Conservation (phyloP, 2,329 filamentous ascomycete genomes). For the Paraphoma chrysanthemicola region DNA sequence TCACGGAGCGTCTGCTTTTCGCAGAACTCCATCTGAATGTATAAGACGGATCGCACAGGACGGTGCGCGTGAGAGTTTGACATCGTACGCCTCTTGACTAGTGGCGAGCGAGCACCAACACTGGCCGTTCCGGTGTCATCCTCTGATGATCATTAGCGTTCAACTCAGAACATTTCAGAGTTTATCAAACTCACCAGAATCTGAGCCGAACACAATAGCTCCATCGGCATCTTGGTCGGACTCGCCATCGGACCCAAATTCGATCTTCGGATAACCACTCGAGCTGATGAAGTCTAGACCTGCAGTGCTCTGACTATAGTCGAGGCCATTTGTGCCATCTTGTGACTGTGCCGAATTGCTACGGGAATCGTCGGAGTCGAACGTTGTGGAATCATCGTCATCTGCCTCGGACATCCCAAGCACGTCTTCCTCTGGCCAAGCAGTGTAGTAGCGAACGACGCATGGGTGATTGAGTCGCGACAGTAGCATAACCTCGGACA, state of each 20-base stretch:
- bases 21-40: constrained; percentile 99
- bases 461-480: constrained; percentile 92
- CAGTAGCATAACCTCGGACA: constrained; percentile 85
- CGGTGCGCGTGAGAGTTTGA: constrained; percentile 57
- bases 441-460: constrained; percentile 89
- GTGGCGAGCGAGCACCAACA: constrained; percentile 42
- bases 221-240: constrained; percentile 46
- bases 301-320: constrained; percentile 76
- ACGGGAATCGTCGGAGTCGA: constrained; percentile 35
- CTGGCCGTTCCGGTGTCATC: constrained; percentile 53
- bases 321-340: constrained; percentile 48
- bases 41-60: constrained; percentile 75
- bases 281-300: constrained; percentile 90
- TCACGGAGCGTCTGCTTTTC: constrained; percentile 92
- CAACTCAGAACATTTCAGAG: not conserved
- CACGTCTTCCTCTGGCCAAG: constrained; percentile 83
- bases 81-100: constrained; percentile 46
- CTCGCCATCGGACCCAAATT: constrained; percentile 72
- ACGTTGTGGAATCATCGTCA: constrained; percentile 38
- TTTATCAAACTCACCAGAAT: constrained; percentile 37
- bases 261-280: constrained; percentile 75
- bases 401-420: constrained; percentile 52
- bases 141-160: constrained; percentile 42
- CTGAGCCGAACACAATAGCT: constrained; percentile 46
- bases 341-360: constrained; percentile 35